Percentiles rank a stretch among this genome's conserved stretches.
Conservation (phyloP, 176 grass and related monocot species). For the Hyparrhenia diplandra region DNA sequence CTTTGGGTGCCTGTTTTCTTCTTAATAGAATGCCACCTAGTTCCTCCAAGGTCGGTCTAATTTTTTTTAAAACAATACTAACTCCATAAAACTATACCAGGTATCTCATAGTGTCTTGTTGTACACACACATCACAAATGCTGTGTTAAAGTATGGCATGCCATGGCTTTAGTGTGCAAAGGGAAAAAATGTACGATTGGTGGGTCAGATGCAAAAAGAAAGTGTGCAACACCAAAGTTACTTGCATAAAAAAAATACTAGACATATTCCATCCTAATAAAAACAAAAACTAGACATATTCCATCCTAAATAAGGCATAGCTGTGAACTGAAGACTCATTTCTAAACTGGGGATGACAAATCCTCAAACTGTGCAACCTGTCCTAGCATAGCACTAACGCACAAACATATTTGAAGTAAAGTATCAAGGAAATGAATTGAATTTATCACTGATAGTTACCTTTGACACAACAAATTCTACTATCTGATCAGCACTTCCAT, state of each 20-base stretch:
- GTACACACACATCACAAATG: background rate
- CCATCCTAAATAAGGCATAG: background rate
- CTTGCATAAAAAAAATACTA: no score
- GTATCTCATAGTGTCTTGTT: background rate
- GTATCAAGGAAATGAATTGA: conserved; percentile 3
- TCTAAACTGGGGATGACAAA: background rate
- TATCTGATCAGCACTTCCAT: conserved; percentile 73
- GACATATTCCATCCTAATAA: no score
- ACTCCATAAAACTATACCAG: background rate
- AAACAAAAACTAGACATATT: background rate
- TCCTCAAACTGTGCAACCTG: background rate
- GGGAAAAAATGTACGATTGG: background rate
- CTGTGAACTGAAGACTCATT: background rate
- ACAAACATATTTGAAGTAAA: background rate
- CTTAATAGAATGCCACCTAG: background rate
- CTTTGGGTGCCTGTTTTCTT: background rate
- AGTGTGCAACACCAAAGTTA: background rate
- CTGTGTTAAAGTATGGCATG: background rate
- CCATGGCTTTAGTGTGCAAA: background rate
- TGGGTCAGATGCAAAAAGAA: background rate
- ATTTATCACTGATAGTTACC: conserved; percentile 17
- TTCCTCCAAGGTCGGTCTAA: background rate
- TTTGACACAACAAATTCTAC: conserved; percentile 56
- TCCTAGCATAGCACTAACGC: background rate
- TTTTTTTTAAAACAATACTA: background rate